Evolutionary conservation across 257 asterid species (phyloP).

Genomic region (Rhazya stricta): DNA sequence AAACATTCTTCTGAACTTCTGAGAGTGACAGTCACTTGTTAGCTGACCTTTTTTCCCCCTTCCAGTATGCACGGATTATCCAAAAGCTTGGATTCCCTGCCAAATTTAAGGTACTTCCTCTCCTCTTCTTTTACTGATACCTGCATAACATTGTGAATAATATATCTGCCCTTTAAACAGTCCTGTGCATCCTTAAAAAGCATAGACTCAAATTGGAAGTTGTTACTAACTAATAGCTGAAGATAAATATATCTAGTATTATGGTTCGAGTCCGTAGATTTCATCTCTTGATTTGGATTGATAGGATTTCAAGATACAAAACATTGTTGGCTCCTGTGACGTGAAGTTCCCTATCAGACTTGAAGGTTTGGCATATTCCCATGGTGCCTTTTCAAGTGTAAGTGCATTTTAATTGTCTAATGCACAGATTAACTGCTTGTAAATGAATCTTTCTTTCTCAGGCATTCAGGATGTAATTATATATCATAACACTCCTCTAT

Average conservation of each 20-base stretch:
- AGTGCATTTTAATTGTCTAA: slow-evolving; percentile 4
- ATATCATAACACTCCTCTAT: neutral
- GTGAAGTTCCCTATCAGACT: slow-evolving; percentile 35
- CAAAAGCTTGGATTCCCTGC: slow-evolving; percentile 45
- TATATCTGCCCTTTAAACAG: neutral
- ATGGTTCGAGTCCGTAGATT: neutral
- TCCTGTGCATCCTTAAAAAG: neutral
- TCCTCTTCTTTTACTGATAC: neutral
- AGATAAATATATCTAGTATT: neutral
- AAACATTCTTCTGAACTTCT: neutral
- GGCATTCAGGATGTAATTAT: neutral
- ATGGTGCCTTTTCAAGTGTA: slow-evolving; percentile 35
- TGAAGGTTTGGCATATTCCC: slow-evolving; percentile 32
- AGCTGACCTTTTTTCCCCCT: slow-evolving; percentile 10
- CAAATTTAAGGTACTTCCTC: slow-evolving; percentile 28
- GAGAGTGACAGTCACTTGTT: neutral
- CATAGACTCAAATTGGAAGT: neutral
- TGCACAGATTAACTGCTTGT: neutral
- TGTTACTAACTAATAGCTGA: neutral
- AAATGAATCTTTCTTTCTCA: neutral
- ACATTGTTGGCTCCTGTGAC: slow-evolving; percentile 37
- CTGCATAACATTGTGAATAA: neutral
- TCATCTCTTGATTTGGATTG: neutral
- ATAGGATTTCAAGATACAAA: slow-evolving; percentile 38
- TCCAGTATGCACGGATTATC: slow-evolving; percentile 40